phyloP scores from a whole-genome alignment of 179 eudicot species.

The Corrigiola litoralis region DNA sequence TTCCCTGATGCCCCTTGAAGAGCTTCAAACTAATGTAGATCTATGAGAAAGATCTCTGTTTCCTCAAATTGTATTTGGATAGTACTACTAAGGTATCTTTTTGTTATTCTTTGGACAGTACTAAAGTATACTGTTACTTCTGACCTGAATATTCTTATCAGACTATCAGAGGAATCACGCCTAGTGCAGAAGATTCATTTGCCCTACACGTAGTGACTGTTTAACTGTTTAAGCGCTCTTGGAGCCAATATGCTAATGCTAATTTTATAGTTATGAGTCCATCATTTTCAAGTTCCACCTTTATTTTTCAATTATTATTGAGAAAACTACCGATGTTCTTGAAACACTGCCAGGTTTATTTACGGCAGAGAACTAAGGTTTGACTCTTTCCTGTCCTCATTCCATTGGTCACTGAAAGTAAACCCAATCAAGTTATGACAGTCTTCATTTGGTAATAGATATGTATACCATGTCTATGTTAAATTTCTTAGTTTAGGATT shows the following conservation, averaged over 20 bases:
- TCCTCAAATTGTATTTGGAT: constrained; percentile 10
- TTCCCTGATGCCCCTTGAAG: constrained; percentile 19
- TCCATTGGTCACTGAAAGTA: background rate
- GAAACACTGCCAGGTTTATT: background rate
- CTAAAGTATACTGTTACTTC: constrained; percentile 1
- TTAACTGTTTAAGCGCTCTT: constrained; percentile 7
- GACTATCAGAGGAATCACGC: constrained; percentile 15
- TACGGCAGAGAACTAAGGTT: background rate
- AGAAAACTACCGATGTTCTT: too few species aligned
- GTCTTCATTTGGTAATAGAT: background rate
- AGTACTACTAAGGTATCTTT: constrained; percentile 11
- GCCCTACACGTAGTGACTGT: constrained; percentile 1
- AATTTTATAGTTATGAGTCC: too few species aligned
- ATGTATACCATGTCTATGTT: background rate
- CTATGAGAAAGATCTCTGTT: background rate
- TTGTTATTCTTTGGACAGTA: constrained; percentile 6
- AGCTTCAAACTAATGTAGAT: constrained; percentile 13
- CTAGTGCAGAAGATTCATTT: constrained; percentile 11
- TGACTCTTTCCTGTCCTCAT: background rate
- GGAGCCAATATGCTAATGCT: constrained; percentile 1
- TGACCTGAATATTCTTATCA: constrained; percentile 10
- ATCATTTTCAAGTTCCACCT: too few species aligned
- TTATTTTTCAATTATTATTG: too few species aligned
- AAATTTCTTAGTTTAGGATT: too few species aligned
- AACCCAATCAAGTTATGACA: background rate